Percentiles rank a stretch among this genome's conserved stretches.
These are phyloP conservation scores for Golubevia sp. DNA, from an alignment of 1,284 basidiomycete genomes.

Conservation along the genomic window DNA sequence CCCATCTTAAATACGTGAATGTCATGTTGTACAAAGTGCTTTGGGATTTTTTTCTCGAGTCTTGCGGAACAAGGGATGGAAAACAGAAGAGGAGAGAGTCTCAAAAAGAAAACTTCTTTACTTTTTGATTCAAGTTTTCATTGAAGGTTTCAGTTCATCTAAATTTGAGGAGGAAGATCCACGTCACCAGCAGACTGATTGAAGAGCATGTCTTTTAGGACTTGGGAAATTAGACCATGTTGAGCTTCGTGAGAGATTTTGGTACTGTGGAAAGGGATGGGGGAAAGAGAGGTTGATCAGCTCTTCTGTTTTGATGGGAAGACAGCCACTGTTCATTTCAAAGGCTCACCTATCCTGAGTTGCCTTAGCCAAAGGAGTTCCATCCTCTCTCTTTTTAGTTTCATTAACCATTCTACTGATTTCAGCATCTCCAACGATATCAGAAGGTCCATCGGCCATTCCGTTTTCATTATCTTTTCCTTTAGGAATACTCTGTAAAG, in stretches of 20 bases:
- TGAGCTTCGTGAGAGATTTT: slow-evolving; percentile 86
- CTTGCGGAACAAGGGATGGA: too few relatives aligned
- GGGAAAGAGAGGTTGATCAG: too few relatives aligned
- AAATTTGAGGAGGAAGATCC: slow-evolving; percentile 1
- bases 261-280: slow-evolving; percentile 66
- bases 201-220: slow-evolving; percentile 73
- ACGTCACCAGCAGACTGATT: slow-evolving; percentile 24
- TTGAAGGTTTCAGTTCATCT: too few relatives aligned
- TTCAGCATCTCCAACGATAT: background rate
- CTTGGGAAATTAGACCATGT: slow-evolving; percentile 85
- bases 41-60: too few relatives aligned
- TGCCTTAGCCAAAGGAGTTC: slow-evolving; percentile 72
- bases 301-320: too few relatives aligned
- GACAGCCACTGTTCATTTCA: too few relatives aligned
- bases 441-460: background rate
- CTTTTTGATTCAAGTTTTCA: too few relatives aligned
- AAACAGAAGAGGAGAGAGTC: too few relatives aligned
- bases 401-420: slow-evolving; percentile 12
- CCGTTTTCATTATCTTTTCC: background rate
- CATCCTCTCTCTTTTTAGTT: slow-evolving; percentile 26
- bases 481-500: slow-evolving; percentile 1
- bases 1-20: too few relatives aligned
- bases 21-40: too few relatives aligned
- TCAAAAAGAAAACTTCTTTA: too few relatives aligned
- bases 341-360: slow-evolving; percentile 77